Conservation (phyloP, 2,329 filamentous ascomycete species). For the Exophiala sp. region DNA sequence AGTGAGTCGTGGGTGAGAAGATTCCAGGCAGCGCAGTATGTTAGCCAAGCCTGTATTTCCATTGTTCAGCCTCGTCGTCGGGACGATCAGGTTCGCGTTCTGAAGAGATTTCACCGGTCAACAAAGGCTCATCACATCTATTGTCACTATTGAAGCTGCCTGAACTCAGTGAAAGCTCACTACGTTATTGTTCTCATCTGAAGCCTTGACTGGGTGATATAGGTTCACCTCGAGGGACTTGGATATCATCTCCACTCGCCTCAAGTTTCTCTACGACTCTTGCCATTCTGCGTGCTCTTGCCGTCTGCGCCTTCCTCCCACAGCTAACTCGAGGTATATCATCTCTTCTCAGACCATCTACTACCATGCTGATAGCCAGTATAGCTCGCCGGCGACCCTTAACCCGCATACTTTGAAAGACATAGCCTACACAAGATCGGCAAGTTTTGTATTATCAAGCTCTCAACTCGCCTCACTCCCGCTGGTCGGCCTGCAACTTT, state of each 20-base stretch:
- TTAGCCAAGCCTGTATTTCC: not conserved
- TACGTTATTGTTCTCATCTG: not conserved
- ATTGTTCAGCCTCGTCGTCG: not conserved
- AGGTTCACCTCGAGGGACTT: not conserved
- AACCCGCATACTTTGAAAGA: not conserved
- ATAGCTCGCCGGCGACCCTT: conserved; percentile 1
- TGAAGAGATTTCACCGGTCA: not conserved
- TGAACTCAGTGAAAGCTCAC: not conserved
- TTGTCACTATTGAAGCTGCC: not conserved
- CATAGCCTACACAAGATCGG: not conserved
- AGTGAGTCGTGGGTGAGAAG: too few species aligned
- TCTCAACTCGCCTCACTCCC: not conserved
- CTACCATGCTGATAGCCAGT: not conserved
- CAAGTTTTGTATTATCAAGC: not conserved
- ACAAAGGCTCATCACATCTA: not conserved
- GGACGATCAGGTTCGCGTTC: not conserved
- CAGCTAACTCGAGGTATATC: not conserved
- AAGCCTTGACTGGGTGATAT: not conserved
- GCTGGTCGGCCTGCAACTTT: not conserved
- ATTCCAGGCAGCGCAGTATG: too few species aligned
- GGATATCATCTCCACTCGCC: not conserved
- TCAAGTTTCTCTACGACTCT: not conserved
- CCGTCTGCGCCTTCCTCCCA: not conserved
- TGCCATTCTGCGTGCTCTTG: not conserved
- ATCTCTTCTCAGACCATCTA: not conserved